These are phyloP conservation scores for Suillus lakei DNA, from an alignment of 768 basidiomycete genomes.

Conservation along the genomic window DNA sequence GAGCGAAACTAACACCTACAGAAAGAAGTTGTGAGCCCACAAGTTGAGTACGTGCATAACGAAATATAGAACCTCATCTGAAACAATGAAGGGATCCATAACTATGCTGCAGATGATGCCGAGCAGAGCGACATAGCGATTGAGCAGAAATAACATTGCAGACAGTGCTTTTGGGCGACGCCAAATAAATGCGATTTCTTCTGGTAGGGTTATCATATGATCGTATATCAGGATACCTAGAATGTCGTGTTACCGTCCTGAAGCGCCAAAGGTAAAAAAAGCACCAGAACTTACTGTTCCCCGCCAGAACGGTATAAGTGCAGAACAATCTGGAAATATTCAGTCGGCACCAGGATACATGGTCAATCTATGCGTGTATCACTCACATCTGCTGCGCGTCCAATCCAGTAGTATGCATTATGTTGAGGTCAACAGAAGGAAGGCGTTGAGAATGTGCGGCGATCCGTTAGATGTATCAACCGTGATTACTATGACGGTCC, in stretches of 20 bases:
- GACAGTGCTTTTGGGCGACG: neutral
- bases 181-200: neutral
- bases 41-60: neutral
- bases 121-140: neutral
- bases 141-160: neutral
- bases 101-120: neutral
- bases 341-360: neutral
- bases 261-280: neutral
- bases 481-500: neutral
- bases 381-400: neutral
- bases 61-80: neutral
- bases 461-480: neutral
- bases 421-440: neutral
- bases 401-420: neutral
- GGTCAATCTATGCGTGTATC: neutral
- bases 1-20: constrained; percentile 6
- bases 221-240: constrained; percentile 1
- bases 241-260: neutral
- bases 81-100: neutral
- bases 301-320: neutral
- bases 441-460: neutral
- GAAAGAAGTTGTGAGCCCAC: neutral
- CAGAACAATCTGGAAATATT: neutral
- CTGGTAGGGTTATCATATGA: neutral
- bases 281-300: neutral